phyloP scores from a whole-genome alignment of 2,329 filamentous ascomycete species.

The Cladosporium sp. region DNA sequence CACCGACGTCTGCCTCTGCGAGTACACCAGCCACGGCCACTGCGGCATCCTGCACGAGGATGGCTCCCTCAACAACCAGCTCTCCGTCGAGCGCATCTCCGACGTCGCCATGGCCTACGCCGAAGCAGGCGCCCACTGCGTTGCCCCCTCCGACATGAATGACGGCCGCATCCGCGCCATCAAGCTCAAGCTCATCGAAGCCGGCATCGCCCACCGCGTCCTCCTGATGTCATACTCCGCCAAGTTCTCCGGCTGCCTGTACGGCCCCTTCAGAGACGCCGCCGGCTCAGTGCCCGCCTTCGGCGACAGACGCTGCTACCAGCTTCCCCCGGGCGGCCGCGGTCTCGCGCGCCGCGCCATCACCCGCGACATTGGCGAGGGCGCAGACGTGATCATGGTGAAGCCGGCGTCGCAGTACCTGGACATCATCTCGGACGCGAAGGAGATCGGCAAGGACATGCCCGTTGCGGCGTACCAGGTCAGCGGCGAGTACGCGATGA shows the following conservation, averaged over 20 bases:
- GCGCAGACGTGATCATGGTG: conserved; percentile 98
- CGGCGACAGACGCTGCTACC: conserved; percentile 94
- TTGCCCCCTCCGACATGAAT: conserved; percentile 98
- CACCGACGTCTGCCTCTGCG: conserved; percentile 93
- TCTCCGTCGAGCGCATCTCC: conserved; percentile 90
- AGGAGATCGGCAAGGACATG: conserved; percentile 87
- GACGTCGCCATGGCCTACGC: conserved; percentile 98
- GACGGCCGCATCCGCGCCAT: conserved; percentile 96
- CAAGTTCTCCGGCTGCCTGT: conserved; percentile 95
- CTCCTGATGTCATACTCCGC: conserved; percentile 97
- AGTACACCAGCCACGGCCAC: conserved; percentile 97
- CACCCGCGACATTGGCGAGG: conserved; percentile 83
- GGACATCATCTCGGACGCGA: conserved; percentile 96
- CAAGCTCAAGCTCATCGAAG: conserved; percentile 95
- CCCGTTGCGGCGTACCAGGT: conserved; percentile 97
- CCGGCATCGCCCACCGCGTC: conserved; percentile 86
- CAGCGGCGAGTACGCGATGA: conserved; percentile 96
- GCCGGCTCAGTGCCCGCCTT: conserved; percentile 89
- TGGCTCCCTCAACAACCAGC: conserved; percentile 85
- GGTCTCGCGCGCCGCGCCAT: conserved; percentile 91
- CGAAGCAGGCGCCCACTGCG: conserved; percentile 91
- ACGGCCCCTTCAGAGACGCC: conserved; percentile 95
- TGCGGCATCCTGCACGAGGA: conserved; percentile 95
- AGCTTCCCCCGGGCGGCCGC: conserved; percentile 87
- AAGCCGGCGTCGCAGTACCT: conserved; percentile 95